These are phyloP conservation scores for Fusarium pilosicola DNA, from an alignment of 2,329 filamentous ascomycete species.

Conservation along the genomic window DNA sequence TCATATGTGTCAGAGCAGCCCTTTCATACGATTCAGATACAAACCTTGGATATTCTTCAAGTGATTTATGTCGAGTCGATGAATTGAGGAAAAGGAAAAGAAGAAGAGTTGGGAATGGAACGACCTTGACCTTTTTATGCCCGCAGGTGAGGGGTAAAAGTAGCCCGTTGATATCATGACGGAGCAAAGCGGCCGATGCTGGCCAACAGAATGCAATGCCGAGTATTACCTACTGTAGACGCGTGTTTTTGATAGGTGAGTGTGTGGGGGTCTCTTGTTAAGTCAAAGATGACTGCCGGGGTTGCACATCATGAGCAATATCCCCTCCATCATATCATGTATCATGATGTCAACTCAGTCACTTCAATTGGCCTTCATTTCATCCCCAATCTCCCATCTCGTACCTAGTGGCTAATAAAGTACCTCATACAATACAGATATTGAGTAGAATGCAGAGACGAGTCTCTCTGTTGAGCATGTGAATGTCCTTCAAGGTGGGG, in stretches of 20 bases:
- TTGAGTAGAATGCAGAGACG: background rate
- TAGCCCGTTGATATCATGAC: conserved; percentile 33
- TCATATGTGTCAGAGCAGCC: conserved; percentile 35
- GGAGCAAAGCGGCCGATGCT: conserved; percentile 20
- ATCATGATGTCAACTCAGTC: conserved; percentile 12
- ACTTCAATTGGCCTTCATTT: background rate
- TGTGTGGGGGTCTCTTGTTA: conserved; percentile 14
- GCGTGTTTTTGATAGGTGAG: conserved; percentile 5
- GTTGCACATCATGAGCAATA: conserved; percentile 13
- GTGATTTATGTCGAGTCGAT: background rate
- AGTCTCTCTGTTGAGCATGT: background rate
- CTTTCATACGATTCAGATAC: background rate
- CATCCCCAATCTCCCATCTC: background rate
- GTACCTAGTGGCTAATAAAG: rapidly evolving
- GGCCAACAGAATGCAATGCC: conserved; percentile 32
- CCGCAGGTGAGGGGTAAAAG: conserved; percentile 43
- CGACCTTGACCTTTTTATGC: conserved; percentile 30
- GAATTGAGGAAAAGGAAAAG: conserved; percentile 5
- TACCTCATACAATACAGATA: background rate
- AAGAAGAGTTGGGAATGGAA: background rate
- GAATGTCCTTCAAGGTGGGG: conserved; percentile 6
- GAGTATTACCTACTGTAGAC: conserved; percentile 21
- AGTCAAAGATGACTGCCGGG: conserved; percentile 6
- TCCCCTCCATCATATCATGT: conserved; percentile 7
- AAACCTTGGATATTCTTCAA: conserved; percentile 33